Base-by-base conservation (phyloP, 2,329 filamentous ascomycete species). In the Colletotrichum simmondsii region DNA sequence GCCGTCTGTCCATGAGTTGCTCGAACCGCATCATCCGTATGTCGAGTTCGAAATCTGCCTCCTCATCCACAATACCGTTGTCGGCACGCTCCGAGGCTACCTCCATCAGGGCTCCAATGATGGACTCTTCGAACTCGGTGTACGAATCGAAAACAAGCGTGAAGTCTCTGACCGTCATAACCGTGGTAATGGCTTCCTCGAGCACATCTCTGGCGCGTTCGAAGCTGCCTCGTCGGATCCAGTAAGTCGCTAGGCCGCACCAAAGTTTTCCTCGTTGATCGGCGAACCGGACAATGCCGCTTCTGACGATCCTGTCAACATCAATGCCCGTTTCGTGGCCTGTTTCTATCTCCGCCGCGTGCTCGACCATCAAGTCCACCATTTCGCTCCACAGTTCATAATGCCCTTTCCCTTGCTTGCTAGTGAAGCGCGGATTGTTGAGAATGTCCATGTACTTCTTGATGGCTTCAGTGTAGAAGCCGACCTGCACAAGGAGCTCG, bases 381-480 rank as follows among this genome's bases (percentile, higher is more conserved):
- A 99, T 97, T 81, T 99, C 97, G 75, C 92, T 97, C 97, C 97
- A 99, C 61, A 99, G 88, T 82, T 99, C 95, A 81, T 97, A 99
- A 75, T 96, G 94, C 0, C 97, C 96, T 83, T 98, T 98, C 72
- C 94, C 94, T 76, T 97, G 92, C 83, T 97, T 98, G 84, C 96
- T 98, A 80, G 92, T 91, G 83, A 99, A 98, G 46, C 92, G 92
- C 3, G 94, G 90, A 78, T 98, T 95, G 85, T 98, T 95, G 78
- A 99, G 88, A 65, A 98, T 92, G 60, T 95, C 91, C 81, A 98
- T 97, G 82, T 98, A 99, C 76, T 93, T 92, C 81, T 93, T 93
- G 68, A 97, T 94, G 5, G 97, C 97, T 80, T 98, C 95, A 1
- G 95, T 97, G 82, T 97, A 98, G 75, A 95, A 89, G 26, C 92